phyloP scores from a whole-genome alignment of 2,329 filamentous ascomycete genomes.

The Corynespora cassiicola region DNA sequence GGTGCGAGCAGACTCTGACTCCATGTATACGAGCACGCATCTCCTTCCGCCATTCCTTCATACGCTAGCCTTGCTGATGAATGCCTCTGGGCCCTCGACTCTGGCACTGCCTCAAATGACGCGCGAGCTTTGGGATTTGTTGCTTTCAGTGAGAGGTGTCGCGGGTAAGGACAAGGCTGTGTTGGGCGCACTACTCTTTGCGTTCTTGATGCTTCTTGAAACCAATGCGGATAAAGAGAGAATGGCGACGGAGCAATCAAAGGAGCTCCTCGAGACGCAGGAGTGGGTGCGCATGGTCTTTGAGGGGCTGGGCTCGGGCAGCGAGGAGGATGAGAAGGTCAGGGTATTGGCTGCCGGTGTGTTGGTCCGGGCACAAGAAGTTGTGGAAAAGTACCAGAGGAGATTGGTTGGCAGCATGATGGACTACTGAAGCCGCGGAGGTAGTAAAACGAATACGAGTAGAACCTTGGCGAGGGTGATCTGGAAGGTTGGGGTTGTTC shows the following conservation, averaged over 20 bases:
- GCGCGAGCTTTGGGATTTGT: conserved; percentile 80
- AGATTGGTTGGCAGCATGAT: conserved; percentile 74
- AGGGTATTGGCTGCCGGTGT: conserved; percentile 80
- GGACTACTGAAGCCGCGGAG: conserved; percentile 44
- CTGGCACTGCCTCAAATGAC: conserved; percentile 81
- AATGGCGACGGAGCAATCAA: conserved; percentile 75
- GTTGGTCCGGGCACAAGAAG: conserved; percentile 78
- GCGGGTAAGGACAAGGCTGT: conserved; percentile 65
- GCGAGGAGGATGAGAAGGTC: conserved; percentile 76
- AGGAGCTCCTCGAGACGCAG: conserved; percentile 82
- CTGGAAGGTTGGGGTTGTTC: too few species aligned
- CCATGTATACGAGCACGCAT: conserved; percentile 75
- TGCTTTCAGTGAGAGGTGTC: conserved; percentile 71
- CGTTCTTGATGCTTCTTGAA: conserved; percentile 80
- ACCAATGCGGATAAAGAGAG: conserved; percentile 76
- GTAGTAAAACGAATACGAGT: too few species aligned
- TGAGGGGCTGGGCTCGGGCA: conserved; percentile 53
- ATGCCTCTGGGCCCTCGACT: conserved; percentile 82
- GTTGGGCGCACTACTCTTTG: conserved; percentile 77
- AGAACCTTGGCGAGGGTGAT: too few species aligned
- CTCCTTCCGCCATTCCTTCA: conserved; percentile 83
- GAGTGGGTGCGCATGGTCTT: conserved; percentile 86
- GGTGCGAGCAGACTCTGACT: conserved; percentile 57
- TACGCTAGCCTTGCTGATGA: conserved; percentile 81
- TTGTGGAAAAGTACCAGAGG: conserved; percentile 81